Conservation (phyloP, 2,329 filamentous ascomycete species). For the Aurifilum marmelostoma region DNA sequence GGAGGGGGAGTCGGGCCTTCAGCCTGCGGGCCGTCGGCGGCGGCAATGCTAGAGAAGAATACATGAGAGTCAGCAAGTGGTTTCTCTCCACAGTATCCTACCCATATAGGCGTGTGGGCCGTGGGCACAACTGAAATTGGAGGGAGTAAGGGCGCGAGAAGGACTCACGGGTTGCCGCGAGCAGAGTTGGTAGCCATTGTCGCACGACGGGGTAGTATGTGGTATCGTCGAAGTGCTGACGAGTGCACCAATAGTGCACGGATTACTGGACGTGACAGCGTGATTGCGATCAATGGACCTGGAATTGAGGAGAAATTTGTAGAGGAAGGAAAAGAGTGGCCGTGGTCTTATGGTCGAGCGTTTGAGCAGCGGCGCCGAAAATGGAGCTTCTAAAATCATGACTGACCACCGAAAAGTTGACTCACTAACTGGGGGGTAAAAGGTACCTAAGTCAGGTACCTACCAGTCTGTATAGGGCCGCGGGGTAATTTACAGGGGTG, state of each 20-base stretch:
- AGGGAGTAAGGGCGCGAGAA: not conserved
- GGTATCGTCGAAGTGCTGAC: conserved; percentile 51
- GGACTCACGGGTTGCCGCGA: conserved; percentile 50
- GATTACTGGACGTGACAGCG: conserved; percentile 35
- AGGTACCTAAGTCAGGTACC: conserved; percentile 2
- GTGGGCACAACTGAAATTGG: not conserved
- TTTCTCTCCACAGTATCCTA: not conserved
- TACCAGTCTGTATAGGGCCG: not conserved
- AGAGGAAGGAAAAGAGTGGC: conserved; percentile 16
- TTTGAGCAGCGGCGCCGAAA: conserved; percentile 3
- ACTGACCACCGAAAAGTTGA: conserved; percentile 12
- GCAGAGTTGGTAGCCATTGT: conserved; percentile 64
- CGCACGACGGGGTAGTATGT: conserved; percentile 45
- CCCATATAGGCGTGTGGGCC: not conserved
- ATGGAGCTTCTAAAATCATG: conserved; percentile 1
- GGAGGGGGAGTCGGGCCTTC: conserved; percentile 45
- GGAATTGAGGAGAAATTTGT: not conserved
- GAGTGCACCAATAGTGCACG: conserved; percentile 63
- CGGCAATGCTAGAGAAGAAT: conserved; percentile 42
- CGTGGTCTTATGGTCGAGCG: conserved; percentile 12
- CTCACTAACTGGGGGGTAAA: conserved; percentile 8
- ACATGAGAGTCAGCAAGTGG: conserved; percentile 28
- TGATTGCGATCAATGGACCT: conserved; percentile 30
- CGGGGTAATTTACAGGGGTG: conserved; percentile 13
- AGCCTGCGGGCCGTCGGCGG: conserved; percentile 45